Conservation (phyloP, 2,329 filamentous ascomycete species). For the Calonectria fujianensis region DNA sequence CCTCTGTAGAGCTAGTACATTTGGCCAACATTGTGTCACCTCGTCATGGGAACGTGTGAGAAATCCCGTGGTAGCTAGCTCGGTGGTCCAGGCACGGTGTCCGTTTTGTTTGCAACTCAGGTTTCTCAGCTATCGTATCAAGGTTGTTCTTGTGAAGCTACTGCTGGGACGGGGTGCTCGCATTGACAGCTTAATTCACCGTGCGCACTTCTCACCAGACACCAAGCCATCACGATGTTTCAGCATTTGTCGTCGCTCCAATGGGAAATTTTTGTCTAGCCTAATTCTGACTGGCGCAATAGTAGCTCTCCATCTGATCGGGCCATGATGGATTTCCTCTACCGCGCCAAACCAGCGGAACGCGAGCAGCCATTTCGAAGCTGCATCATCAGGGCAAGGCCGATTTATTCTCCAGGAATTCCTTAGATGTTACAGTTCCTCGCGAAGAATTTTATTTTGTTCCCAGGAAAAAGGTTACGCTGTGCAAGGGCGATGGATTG, state of each 20-base stretch:
- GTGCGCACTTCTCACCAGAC: constrained; percentile 13
- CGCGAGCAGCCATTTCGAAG: background rate
- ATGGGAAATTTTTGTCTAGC: background rate
- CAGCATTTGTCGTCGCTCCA: constrained; percentile 6
- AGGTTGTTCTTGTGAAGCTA: constrained; percentile 7
- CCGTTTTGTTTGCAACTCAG: constrained; percentile 3
- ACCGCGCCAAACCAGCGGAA: background rate
- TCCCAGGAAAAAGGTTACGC: background rate
- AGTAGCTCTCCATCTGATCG: background rate
- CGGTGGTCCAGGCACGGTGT: background rate
- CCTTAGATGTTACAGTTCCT: background rate
- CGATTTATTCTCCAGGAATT: background rate
- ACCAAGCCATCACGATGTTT: background rate
- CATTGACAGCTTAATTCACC: background rate
- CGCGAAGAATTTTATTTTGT: background rate
- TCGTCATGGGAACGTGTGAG: background rate
- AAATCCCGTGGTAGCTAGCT: background rate
- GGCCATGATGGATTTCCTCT: background rate
- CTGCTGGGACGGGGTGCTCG: constrained; percentile 6
- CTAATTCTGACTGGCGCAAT: background rate
- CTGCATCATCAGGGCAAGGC: background rate
- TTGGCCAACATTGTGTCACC: background rate
- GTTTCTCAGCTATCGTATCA: background rate
- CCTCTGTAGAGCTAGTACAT: background rate
- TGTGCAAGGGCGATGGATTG: background rate